Evolutionary conservation across 2,329 filamentous ascomycete species (phyloP), one percentile per base, ranked within the genome.

Genomic region (Arthrinium phaeospermum): DNA sequence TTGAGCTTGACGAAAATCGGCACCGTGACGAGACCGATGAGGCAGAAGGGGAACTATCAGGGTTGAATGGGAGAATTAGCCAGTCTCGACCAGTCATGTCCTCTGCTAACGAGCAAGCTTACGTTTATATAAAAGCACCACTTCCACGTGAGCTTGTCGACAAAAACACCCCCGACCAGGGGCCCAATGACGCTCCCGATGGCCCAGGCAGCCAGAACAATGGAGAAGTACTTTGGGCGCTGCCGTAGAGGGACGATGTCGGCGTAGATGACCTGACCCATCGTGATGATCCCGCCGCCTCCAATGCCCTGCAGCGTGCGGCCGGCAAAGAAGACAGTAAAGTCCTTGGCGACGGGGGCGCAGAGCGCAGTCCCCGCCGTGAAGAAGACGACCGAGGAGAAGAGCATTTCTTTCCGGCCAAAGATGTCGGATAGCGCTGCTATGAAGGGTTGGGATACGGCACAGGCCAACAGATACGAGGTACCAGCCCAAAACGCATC

Each of bases 401-500:
- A 79, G 64, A 87, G 81, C 68, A 85, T 78, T 6, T 81, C 78
- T 30, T 84, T 84, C 27, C 86, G 84, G 2, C 86, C 86, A 72
- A 89, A 87, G 27, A 86, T 82, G 71, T 86, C 82, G 13, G 84
- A 83, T 4, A 86, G 77, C 0, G 82, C 78, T 0, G 83, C 82
- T 71, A 83, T 82, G 69, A 85, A 78, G 27, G 84, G 85, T 67
- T 85, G 82, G 67, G 83, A 82, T 34, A 83, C 82, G 22, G 85
- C 82, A 24, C 80, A 82, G 4, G 82, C 77, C 16, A 88, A 77
- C 0, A 88, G 81, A 72, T 87, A 89, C 4, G 83, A 82, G 0
- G 86, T 85, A 1, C 84, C 85, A 16, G 85, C 81, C 87, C 87
- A 89, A 72, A 88, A 84, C 0, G 83, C 80, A 67, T 83, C 80